These are phyloP conservation scores for Pestalotiopsis sp. DNA, from an alignment of 2,329 filamentous ascomycete genomes.

Conservation along the genomic window DNA sequence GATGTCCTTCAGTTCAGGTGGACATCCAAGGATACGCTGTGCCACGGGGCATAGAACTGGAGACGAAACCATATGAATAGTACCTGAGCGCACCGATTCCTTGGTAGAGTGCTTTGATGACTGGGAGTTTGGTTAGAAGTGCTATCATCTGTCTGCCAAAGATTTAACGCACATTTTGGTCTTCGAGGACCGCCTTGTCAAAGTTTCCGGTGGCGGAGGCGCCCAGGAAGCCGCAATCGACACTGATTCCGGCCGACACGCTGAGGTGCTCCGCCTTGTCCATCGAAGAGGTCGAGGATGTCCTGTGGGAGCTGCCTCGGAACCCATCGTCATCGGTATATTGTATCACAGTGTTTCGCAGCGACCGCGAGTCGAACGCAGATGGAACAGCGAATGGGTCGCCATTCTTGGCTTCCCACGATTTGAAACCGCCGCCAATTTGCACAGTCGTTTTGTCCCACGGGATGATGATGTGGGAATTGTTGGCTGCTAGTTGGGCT, in stretches of 20 bases:
- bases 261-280: not conserved
- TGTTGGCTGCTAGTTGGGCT: not conserved
- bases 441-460: not conserved
- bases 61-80: not conserved
- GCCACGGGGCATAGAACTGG: not conserved
- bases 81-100: not conserved
- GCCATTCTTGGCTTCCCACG: not conserved
- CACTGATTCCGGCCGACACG: not conserved
- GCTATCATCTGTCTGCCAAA: not conserved
- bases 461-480: not conserved
- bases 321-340: not conserved
- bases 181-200: not conserved
- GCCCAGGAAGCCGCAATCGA: not conserved
- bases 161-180: not conserved
- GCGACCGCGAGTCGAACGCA: not conserved
- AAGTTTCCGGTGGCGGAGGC: not conserved
- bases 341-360: not conserved
- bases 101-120: not conserved
- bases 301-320: not conserved
- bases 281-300: not conserved
- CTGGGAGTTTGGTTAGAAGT: not conserved
- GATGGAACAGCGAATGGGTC: not conserved
- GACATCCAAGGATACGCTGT: not conserved
- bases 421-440: not conserved
- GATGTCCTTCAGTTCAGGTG: not conserved